These are phyloP conservation scores for Pseudognaphalium luteoalbum DNA, from an alignment of 129 eudicot genomes.

Conservation along the genomic window DNA sequence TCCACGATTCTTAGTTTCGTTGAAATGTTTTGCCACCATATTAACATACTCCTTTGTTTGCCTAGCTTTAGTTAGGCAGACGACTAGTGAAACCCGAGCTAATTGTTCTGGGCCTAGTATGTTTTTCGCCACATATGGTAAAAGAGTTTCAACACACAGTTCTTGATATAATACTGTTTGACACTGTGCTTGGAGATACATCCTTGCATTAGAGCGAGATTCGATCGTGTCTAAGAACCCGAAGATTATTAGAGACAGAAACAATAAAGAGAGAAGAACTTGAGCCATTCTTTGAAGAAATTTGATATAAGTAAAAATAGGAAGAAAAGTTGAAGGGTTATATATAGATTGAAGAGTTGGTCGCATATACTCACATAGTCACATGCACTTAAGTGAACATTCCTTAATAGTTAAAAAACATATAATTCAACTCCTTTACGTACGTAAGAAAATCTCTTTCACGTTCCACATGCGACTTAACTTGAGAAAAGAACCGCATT, in stretches of 20 bases:
- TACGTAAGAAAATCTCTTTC: conserved; percentile 31
- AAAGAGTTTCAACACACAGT: conserved; percentile 46
- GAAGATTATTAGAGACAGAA: conserved; percentile 35
- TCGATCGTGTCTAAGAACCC: conserved; percentile 19
- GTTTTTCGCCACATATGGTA: conserved; percentile 25
- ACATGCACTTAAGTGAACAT: conserved; percentile 18
- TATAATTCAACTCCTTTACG: conserved; percentile 30
- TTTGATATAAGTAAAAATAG: not conserved
- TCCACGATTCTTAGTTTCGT: conserved; percentile 13
- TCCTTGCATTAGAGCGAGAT: conserved; percentile 43
- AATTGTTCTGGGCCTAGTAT: conserved; percentile 45
- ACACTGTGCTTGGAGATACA: conserved; percentile 49
- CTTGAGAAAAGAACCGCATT: conserved; percentile 21
- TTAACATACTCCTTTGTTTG: conserved; percentile 45
- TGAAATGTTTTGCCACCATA: conserved; percentile 42
- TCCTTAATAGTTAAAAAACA: not conserved
- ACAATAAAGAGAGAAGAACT: conserved; percentile 21
- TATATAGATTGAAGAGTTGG: conserved; percentile 12
- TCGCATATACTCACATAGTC: conserved; percentile 19
- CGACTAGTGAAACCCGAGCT: conserved; percentile 59
- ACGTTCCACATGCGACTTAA: conserved; percentile 35
- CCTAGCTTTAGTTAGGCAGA: conserved; percentile 46
- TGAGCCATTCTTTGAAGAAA: conserved; percentile 33
- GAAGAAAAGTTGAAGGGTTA: not conserved
- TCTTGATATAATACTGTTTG: conserved; percentile 39